Evolutionary conservation across 805 yeast genomes (phyloP), one percentile per base, ranked within the genome.

Genomic region (Wickerhamiella shivajii): DNA sequence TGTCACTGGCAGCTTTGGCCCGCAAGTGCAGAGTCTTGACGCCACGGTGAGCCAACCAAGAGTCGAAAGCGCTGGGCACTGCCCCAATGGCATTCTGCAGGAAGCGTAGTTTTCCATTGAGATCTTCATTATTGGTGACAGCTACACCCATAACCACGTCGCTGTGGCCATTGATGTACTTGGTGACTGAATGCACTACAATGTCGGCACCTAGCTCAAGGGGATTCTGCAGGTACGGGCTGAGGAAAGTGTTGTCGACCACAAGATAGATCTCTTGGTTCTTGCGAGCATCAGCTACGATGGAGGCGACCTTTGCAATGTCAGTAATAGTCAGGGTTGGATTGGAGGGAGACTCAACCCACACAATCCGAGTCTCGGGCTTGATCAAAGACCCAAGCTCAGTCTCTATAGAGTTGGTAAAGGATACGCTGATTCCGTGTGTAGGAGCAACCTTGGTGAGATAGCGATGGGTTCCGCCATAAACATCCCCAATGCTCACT

Each of bases 31-130:
- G 64, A 26, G 93, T 81, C 67, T 78, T 81, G 52, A 81, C 66
- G 52, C 93, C 93, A 56, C 94, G 69, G 66, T 80, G 93, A 36
- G 92, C 85, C 56, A 80, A 73, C 93, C 93, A 81, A 26, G 83
- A 69, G 60, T 83, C 93, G 55, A 81, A 83, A 34, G 93, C 80
- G 14, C 92, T 78, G 43, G 93, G 92, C 42, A 81, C 69, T 18
- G 92, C 83, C 41, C 93, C 94, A 48, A 78, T 64, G 43, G 93
- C 92, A 49, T 80, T 80, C 59, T 81, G 93, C 56, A 80, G 65
- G 63, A 78, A 80, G 40, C 78, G 66, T 57, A 74, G 66, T 50
- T 64, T 63, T 46, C 73, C 73, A 59, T 71, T 71, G 47, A 77
- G 59, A 32, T 51, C 63, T 37, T 67, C 73, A 46, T 57, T 56